These are phyloP conservation scores for Heterobasidion irregulare DNA, from an alignment of 1,284 basidiomycete genomes.

Conservation along the genomic window DNA sequence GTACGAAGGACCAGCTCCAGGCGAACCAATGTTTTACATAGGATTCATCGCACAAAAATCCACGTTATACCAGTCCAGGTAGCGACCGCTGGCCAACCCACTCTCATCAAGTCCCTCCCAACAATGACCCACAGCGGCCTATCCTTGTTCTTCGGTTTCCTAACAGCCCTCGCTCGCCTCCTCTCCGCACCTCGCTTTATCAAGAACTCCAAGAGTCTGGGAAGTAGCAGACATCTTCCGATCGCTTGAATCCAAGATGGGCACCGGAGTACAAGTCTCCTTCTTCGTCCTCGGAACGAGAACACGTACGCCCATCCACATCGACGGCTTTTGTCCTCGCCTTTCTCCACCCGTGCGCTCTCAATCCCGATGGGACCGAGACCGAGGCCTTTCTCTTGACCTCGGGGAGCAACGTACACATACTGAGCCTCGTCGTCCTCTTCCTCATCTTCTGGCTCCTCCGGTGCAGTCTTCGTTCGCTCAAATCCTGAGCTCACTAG, in stretches of 20 bases:
- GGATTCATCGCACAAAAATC: conserved; percentile 1
- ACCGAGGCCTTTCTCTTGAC: neutral
- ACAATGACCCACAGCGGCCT: conserved; percentile 3
- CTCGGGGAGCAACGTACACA: neutral
- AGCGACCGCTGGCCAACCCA: conserved; percentile 2
- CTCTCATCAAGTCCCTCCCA: conserved; percentile 6
- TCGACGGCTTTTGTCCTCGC: conserved; percentile 1
- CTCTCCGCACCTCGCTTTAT: conserved; percentile 1
- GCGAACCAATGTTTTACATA: no score
- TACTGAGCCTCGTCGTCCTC: neutral
- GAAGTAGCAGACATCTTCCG: neutral
- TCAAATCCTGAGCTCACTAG: neutral
- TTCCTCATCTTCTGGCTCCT: neutral
- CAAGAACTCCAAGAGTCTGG: neutral
- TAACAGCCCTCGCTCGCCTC: neutral
- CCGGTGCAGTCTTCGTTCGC: neutral
- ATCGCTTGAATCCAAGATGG: conserved; percentile 5
- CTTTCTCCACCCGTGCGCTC: neutral
- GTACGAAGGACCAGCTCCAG: no score
- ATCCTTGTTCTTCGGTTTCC: neutral
- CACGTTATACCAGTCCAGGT: conserved; percentile 6
- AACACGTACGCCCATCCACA: conserved; percentile 9
- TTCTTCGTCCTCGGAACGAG: conserved; percentile 9
- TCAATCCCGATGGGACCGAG: neutral
- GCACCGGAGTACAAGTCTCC: conserved; percentile 6